phyloP scores from a whole-genome alignment of 306 rosid species.

The Begonia loranthoides region DNA sequence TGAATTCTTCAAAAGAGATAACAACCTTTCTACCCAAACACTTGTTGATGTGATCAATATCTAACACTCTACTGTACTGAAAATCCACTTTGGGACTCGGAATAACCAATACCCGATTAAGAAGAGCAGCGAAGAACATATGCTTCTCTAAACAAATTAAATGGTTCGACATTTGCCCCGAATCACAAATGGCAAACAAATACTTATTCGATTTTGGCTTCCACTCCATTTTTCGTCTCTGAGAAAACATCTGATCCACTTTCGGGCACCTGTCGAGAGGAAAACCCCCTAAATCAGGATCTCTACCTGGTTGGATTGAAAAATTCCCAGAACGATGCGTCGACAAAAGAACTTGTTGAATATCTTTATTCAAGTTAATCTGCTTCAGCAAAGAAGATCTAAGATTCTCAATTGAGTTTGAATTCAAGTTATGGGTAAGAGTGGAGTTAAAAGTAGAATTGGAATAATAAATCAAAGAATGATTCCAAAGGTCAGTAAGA shows the following conservation, averaged over 20 bases:
- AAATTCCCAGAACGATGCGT: constrained; percentile 37
- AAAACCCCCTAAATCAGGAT: constrained; percentile 23
- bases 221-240: constrained; percentile 69
- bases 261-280: constrained; percentile 44
- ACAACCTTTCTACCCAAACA: constrained; percentile 80
- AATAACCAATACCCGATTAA: constrained; percentile 61
- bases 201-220: constrained; percentile 54
- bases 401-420: constrained; percentile 27
- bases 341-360: constrained; percentile 52
- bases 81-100: constrained; percentile 75
- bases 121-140: constrained; percentile 85
- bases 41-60: constrained; percentile 59
- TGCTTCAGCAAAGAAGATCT: constrained; percentile 45
- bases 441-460: constrained; percentile 15
- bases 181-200: constrained; percentile 64
- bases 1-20: constrained; percentile 60
- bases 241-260: constrained; percentile 43
- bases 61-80: constrained; percentile 59
- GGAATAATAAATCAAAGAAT: constrained; percentile 5
- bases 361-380: constrained; percentile 55
- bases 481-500: constrained; percentile 55
- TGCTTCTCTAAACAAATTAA: constrained; percentile 94
- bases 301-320: constrained; percentile 13
- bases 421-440: constrained; percentile 9
- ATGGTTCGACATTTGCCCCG: constrained; percentile 95